These are phyloP conservation scores for Drechslera avenae DNA, from an alignment of 2,329 filamentous ascomycete genomes.

Conservation along the genomic window DNA sequence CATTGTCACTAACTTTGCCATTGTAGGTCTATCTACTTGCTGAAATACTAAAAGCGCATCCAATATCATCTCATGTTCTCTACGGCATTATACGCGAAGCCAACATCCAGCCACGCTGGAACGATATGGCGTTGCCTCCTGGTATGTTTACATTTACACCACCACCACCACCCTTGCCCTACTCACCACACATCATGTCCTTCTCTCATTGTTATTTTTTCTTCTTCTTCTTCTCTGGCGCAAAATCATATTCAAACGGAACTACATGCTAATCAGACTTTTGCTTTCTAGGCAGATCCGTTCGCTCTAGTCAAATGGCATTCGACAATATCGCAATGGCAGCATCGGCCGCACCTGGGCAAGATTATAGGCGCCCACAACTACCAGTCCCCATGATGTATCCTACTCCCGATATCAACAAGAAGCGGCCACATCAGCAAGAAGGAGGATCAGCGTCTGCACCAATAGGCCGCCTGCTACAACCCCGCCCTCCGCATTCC, in stretches of 20 bases:
- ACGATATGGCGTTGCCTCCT: slow-evolving; percentile 55
- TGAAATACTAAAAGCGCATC: slow-evolving; percentile 57
- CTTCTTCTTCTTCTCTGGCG: background rate
- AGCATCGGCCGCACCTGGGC: slow-evolving; percentile 22
- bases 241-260: background rate
- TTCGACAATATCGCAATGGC: slow-evolving; percentile 36
- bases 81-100: slow-evolving; percentile 52
- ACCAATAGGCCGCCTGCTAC: slow-evolving; percentile 51
- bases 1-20: slow-evolving; percentile 16
- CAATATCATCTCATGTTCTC: slow-evolving; percentile 51
- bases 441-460: slow-evolving; percentile 32
- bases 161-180: background rate
- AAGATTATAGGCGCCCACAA: slow-evolving; percentile 39
- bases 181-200: background rate
- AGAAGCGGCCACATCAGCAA: slow-evolving; percentile 45
- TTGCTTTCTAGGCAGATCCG: slow-evolving; percentile 39
- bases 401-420: slow-evolving; percentile 39
- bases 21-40: slow-evolving; percentile 53
- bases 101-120: slow-evolving; percentile 55
- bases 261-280: slow-evolving; percentile 14
- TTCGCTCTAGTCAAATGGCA: slow-evolving; percentile 46
- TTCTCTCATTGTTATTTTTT: background rate
- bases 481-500: slow-evolving; percentile 51
- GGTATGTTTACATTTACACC: slow-evolving; percentile 52
- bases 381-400: slow-evolving; percentile 40